Conservation (phyloP, 2,329 filamentous ascomycete genomes). For the Phoma sp. region DNA sequence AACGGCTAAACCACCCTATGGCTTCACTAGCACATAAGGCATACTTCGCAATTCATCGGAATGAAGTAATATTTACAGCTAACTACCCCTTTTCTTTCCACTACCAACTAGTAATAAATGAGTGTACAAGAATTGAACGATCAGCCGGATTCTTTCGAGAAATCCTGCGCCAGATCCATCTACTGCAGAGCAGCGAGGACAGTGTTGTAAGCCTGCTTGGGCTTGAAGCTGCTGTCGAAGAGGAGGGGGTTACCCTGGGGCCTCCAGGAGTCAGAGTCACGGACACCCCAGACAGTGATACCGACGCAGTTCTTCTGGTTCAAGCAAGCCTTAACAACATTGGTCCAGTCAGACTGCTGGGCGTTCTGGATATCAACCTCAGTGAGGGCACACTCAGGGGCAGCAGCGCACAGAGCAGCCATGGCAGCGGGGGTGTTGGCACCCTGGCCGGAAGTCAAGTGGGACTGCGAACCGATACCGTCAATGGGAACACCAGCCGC, state of each 20-base stretch:
- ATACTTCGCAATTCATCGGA: neutral
- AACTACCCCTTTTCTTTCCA: neutral
- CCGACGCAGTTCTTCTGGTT: constrained; percentile 66
- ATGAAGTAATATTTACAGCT: neutral
- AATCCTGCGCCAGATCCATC: neutral
- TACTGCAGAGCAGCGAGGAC: constrained; percentile 38
- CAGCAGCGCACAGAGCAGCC: constrained; percentile 60
- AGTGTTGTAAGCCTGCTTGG: constrained; percentile 51
- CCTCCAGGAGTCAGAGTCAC: constrained; percentile 56
- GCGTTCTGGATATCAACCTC: constrained; percentile 72
- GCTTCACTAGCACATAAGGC: neutral
- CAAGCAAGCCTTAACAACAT: constrained; percentile 64
- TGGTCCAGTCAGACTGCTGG: constrained; percentile 63
- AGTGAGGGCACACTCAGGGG: constrained; percentile 68
- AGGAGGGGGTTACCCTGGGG: constrained; percentile 50
- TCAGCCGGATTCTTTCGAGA: neutral
- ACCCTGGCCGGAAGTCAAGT: constrained; percentile 54
- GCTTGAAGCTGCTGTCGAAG: constrained; percentile 52
- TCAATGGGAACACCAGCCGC: constrained; percentile 68
- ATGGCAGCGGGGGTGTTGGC: constrained; percentile 56
- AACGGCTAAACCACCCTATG: neutral
- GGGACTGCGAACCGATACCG: constrained; percentile 64
- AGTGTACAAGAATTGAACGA: neutral
- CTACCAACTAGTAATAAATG: neutral
- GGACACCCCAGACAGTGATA: constrained; percentile 68